Evolutionary conservation across 129 eudicot species (phyloP).

Genomic region (Flaveria ramosissima): DNA sequence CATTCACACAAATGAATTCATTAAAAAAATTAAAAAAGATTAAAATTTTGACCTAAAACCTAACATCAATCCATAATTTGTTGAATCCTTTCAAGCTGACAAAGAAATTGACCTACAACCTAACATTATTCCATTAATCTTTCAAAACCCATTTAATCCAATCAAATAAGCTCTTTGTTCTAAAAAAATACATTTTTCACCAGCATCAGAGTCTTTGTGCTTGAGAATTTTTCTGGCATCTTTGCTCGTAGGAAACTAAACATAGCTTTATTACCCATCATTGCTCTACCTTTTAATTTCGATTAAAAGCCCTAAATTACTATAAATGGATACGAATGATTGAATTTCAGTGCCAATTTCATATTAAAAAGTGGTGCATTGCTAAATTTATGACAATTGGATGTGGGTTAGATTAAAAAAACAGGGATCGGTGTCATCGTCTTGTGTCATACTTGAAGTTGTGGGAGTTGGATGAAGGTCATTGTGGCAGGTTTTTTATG

Average conservation of each 20-base stretch:
- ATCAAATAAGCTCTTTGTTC: neutral
- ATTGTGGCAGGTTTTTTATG: no score
- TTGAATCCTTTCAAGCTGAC: neutral
- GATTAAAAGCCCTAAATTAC: slow-evolving; percentile 6
- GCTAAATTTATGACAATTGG: neutral
- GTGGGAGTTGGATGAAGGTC: no score
- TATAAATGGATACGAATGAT: neutral
- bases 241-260: slow-evolving; percentile 59
- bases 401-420: slow-evolving; percentile 10
- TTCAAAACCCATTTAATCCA: neutral
- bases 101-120: neutral
- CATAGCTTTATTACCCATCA: slow-evolving; percentile 55
- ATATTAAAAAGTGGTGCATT: slow-evolving; percentile 18
- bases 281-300: neutral
- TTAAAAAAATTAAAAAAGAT: neutral
- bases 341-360: neutral
- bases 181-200: slow-evolving; percentile 56
- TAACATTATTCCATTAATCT: slow-evolving; percentile 11
- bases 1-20: neutral
- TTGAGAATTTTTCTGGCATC: slow-evolving; percentile 82
- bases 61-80: neutral
- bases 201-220: slow-evolving; percentile 94
- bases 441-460: no score
- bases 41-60: slow-evolving; percentile 18
- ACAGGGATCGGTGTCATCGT: neutral